These are phyloP conservation scores for Xylaria telfairii DNA, from an alignment of 495 filamentous ascomycete genomes.

Conservation along the genomic window DNA sequence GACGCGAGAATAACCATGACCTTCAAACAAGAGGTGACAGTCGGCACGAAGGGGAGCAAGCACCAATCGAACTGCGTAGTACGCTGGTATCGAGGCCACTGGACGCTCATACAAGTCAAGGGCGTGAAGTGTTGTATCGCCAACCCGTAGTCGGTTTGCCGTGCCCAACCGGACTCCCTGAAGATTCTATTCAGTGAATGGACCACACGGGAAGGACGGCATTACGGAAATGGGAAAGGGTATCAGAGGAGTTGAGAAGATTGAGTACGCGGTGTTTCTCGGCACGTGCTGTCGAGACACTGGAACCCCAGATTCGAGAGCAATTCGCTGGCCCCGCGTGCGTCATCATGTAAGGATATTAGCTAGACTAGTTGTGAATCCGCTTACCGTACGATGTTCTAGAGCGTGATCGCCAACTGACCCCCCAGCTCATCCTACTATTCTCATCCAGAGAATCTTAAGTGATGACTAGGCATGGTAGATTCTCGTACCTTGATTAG, in stretches of 20 bases:
- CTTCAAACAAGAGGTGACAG: neutral
- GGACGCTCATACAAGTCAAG: neutral
- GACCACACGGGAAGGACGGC: neutral
- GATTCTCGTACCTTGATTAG: neutral
- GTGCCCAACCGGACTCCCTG: neutral
- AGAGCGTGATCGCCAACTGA: neutral
- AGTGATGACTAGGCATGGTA: neutral
- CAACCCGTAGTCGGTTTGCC: neutral
- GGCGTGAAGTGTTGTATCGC: neutral
- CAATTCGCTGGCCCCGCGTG: slow-evolving; percentile 60
- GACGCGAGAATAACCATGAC: neutral
- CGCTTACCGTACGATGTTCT: slow-evolving; percentile 7
- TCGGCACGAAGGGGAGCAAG: neutral
- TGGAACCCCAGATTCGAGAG: slow-evolving; percentile 36
- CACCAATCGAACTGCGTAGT: neutral
- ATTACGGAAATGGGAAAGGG: neutral
- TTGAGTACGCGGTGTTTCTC: slow-evolving; percentile 56
- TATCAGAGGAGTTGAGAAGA: slow-evolving; percentile 60
- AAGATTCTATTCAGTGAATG: neutral
- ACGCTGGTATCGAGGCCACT: neutral
- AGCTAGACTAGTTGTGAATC: neutral
- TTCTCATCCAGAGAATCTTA: neutral
- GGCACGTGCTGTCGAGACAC: slow-evolving; percentile 40
- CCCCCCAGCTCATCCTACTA: neutral
- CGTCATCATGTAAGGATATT: slow-evolving; percentile 54